phyloP scores from a whole-genome alignment of 1,284 basidiomycete species.

The Leccinum solheimii region DNA sequence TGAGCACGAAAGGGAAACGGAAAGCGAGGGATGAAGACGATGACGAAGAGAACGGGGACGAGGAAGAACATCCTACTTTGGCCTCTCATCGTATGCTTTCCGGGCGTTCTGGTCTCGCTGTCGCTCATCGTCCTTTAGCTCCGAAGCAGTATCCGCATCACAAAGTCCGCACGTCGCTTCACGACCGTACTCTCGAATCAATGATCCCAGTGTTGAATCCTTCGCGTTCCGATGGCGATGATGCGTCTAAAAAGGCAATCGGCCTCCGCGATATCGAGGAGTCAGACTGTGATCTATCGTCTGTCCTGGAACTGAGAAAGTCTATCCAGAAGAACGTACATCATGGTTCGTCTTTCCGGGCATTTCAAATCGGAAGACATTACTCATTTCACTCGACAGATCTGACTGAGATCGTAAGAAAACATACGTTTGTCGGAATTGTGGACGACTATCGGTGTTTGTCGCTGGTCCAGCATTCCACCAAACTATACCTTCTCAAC shows the following conservation, averaged over 20 bases:
- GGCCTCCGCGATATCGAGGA: conserved; percentile 66
- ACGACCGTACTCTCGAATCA: conserved; percentile 89
- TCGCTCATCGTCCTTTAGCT: conserved; percentile 27
- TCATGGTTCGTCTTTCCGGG: conserved; percentile 51
- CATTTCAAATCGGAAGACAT: background rate
- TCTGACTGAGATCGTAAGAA: conserved; percentile 79
- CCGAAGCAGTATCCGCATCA: conserved; percentile 75
- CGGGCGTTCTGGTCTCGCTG: background rate
- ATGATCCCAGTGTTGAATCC: conserved; percentile 77
- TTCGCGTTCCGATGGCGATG: conserved; percentile 32
- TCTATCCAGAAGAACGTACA: conserved; percentile 64
- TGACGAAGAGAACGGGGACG: conserved; percentile 35
- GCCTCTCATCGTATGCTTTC: conserved; percentile 19
- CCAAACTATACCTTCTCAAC: conserved; percentile 87
- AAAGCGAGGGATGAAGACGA: conserved; percentile 36
- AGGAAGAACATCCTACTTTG: conserved; percentile 14
- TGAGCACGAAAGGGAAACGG: conserved; percentile 46
- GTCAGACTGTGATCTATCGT: conserved; percentile 79
- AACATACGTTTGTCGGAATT: conserved; percentile 92
- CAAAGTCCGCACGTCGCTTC: conserved; percentile 88
- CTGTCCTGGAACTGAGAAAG: conserved; percentile 71
- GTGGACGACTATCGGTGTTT: conserved; percentile 77
- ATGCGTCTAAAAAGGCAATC: conserved; percentile 22
- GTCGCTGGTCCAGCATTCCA: conserved; percentile 86
- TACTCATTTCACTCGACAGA: conserved; percentile 44